Percentiles rank a stretch among this genome's conserved stretches.
Evolutionary conservation across 2,329 filamentous ascomycete genomes (phyloP).

Genomic region (Periglandula ipomoeae): DNA sequence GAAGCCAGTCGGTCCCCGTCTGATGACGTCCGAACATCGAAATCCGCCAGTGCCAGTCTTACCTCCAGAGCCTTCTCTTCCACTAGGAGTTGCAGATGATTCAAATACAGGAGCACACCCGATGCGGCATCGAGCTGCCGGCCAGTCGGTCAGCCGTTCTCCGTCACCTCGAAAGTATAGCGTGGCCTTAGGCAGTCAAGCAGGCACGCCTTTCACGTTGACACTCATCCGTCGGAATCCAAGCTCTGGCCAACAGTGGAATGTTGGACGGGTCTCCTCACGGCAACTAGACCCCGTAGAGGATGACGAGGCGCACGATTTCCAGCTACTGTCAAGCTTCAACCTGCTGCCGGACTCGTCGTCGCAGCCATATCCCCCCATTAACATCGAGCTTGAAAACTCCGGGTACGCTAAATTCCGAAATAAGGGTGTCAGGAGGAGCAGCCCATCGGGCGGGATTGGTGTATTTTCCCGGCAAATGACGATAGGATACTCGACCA

Average conservation of each 20-base stretch:
- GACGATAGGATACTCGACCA: conserved; percentile 47
- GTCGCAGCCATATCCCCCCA: conserved; percentile 25
- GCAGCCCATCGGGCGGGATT: conserved; percentile 7
- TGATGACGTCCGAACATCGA: conserved; percentile 3
- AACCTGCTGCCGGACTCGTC: neutral
- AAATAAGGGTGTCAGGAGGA: conserved; percentile 32
- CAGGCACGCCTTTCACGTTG: conserved; percentile 38
- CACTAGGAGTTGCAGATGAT: neutral
- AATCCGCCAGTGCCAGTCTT: neutral
- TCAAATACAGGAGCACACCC: neutral
- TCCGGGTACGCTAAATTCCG: conserved; percentile 51
- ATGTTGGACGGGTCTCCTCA: conserved; percentile 57
- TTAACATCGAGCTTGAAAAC: conserved; percentile 44
- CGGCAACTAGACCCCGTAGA: conserved; percentile 34
- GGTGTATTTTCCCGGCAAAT: conserved; percentile 43
- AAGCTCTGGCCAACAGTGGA: conserved; percentile 61
- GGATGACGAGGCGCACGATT: conserved; percentile 14
- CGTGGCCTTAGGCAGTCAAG: conserved; percentile 19
- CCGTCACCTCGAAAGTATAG: conserved; percentile 28
- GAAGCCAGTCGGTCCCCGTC: conserved; percentile 20
- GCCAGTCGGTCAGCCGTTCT: conserved; percentile 16
- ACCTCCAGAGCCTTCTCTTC: neutral
- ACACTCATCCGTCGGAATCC: conserved; percentile 69
- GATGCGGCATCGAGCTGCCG: neutral
- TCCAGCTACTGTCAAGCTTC: conserved; percentile 13